These are phyloP conservation scores for Salicornia ramosissima DNA, from an alignment of 148 eudicot species.

Conservation along the genomic window DNA sequence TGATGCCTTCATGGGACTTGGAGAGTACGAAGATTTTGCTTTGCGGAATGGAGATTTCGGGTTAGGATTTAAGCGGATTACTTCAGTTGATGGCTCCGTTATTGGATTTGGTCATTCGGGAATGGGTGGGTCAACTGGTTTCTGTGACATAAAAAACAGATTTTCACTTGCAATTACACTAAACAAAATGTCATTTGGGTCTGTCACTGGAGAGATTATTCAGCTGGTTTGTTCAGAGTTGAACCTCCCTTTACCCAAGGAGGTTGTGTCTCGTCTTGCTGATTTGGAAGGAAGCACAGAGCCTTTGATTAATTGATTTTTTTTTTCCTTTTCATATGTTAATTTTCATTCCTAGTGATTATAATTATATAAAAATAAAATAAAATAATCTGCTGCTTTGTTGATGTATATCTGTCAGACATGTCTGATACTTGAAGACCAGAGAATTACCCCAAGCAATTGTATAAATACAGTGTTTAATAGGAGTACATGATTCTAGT, in stretches of 20 bases:
- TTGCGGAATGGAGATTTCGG: slow-evolving; percentile 63
- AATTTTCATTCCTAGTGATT: background rate
- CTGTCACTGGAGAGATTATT: slow-evolving; percentile 60
- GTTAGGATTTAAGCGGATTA: slow-evolving; percentile 67
- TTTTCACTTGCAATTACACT: slow-evolving; percentile 82
- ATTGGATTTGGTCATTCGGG: slow-evolving; percentile 92
- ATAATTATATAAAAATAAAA: no score
- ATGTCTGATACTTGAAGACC: no score
- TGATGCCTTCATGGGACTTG: slow-evolving; percentile 79
- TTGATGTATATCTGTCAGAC: slow-evolving; percentile 3
- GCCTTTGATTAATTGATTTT: slow-evolving; percentile 52
- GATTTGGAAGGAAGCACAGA: slow-evolving; percentile 25
- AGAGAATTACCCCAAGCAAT: slow-evolving; percentile 3
- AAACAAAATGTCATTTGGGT: slow-evolving; percentile 82
- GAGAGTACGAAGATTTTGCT: slow-evolving; percentile 63
- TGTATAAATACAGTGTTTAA: slow-evolving; percentile 7
- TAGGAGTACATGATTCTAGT: no score
- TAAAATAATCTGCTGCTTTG: background rate
- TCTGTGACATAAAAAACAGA: slow-evolving; percentile 61
- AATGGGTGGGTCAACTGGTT: slow-evolving; percentile 93
- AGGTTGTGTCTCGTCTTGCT: slow-evolving; percentile 35
- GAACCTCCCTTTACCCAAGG: slow-evolving; percentile 61
- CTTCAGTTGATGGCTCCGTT: slow-evolving; percentile 48
- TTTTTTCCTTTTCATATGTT: background rate
- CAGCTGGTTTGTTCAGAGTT: slow-evolving; percentile 78